These are phyloP conservation scores for Plantago rigida DNA, from an alignment of 305 asterid species.

Conservation along the genomic window DNA sequence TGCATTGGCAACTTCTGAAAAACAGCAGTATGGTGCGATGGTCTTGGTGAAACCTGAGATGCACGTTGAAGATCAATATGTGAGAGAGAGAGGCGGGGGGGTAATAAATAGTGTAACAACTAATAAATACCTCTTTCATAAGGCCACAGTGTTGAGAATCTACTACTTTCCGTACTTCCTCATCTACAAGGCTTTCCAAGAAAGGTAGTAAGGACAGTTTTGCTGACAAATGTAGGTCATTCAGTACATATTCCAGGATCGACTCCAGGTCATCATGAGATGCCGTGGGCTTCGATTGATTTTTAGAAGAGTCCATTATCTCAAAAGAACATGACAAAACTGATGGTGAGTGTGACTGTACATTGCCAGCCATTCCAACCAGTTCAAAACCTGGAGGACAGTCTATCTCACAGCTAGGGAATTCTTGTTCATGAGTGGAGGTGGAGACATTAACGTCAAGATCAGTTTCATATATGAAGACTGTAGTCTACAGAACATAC, in stretches of 20 bases:
- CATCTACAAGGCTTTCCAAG: slow-evolving; percentile 46
- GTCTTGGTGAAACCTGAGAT: slow-evolving; percentile 27
- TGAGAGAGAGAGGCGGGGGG: no score
- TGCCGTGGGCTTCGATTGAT: slow-evolving; percentile 19
- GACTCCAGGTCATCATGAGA: slow-evolving; percentile 32
- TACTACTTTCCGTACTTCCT: slow-evolving; percentile 51
- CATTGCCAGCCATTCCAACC: slow-evolving; percentile 31
- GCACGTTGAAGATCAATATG: slow-evolving; percentile 28
- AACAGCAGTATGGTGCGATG: slow-evolving; percentile 24
- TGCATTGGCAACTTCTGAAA: slow-evolving; percentile 52
- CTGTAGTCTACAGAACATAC: slow-evolving; percentile 17
- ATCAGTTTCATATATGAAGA: slow-evolving; percentile 28
- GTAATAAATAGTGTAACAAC: slow-evolving; percentile 16
- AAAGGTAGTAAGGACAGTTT: slow-evolving; percentile 41
- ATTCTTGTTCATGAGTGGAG: slow-evolving; percentile 37
- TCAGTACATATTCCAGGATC: slow-evolving; percentile 47
- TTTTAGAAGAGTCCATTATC: slow-evolving; percentile 29
- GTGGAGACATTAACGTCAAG: slow-evolving; percentile 28
- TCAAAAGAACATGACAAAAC: slow-evolving; percentile 29
- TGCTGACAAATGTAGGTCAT: slow-evolving; percentile 65
- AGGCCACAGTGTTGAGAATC: slow-evolving; percentile 28
- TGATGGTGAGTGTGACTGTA: slow-evolving; percentile 27
- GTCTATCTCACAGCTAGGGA: slow-evolving; percentile 42
- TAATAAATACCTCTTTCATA: slow-evolving; percentile 43
- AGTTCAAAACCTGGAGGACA: slow-evolving; percentile 82